Percentiles rank a stretch among this genome's conserved stretches.
Conservation (phyloP, 2,329 filamentous ascomycete genomes). For the Aspergillus sp. region DNA sequence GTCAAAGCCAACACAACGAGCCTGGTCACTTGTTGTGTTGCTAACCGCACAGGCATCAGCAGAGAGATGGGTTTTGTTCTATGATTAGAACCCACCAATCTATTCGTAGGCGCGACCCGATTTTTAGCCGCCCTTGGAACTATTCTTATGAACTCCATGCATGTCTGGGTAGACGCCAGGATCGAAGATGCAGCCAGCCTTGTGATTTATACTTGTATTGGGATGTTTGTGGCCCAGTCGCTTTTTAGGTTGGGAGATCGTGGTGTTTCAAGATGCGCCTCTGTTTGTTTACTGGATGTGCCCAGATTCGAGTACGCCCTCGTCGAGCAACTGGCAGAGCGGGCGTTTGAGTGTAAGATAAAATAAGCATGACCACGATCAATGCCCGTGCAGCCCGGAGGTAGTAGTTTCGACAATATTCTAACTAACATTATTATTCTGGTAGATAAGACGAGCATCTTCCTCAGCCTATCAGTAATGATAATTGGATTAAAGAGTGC, state of each 20-base stretch:
- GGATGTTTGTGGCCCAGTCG: neutral
- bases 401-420: neutral
- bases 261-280: slow-evolving; percentile 8
- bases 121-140: neutral
- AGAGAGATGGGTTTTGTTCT: neutral
- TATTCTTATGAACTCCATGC: neutral
- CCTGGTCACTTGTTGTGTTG: neutral
- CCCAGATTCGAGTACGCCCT: neutral
- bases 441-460: neutral
- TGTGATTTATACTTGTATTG: neutral
- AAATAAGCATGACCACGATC: neutral
- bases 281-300: neutral
- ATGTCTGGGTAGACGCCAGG: slow-evolving; percentile 7
- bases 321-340: neutral
- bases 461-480: neutral
- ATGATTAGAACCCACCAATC: slow-evolving; percentile 5
- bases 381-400: neutral
- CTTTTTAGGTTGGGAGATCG: neutral
- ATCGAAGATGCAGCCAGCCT: slow-evolving; percentile 3
- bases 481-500: neutral
- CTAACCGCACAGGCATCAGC: slow-evolving; percentile 3
- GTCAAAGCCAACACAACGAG: neutral
- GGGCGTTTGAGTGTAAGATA: neutral
- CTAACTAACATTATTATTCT: neutral
- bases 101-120: slow-evolving; percentile 6